Evolutionary conservation across 352 stramenopile species (phyloP).

Genomic region (Halophytophthora polymorphica): DNA sequence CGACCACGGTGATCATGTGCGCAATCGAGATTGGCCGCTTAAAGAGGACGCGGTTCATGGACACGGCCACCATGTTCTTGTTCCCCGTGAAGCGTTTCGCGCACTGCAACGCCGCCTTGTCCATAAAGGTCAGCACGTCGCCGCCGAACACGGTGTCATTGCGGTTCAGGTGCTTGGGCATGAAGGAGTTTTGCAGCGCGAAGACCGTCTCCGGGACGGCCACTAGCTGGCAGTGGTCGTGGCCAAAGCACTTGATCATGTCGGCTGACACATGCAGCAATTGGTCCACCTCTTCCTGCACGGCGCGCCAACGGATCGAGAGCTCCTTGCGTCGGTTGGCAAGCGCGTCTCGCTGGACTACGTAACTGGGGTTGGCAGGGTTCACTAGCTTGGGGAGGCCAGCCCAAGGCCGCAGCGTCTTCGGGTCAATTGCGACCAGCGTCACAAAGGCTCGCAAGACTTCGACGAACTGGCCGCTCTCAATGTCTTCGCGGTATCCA

Average conservation of each 20-base stretch:
- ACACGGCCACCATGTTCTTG: conserved; percentile 42
- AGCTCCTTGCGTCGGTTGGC: conserved; percentile 22
- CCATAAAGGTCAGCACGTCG: conserved; percentile 35
- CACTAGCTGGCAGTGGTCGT: conserved; percentile 17
- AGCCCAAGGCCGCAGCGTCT: conserved; percentile 30
- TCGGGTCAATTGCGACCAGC: conserved; percentile 39
- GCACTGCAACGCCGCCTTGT: conserved; percentile 41
- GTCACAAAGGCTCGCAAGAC: conserved; percentile 49
- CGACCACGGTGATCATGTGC: conserved; percentile 35
- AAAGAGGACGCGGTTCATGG: conserved; percentile 46
- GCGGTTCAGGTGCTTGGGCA: conserved; percentile 46
- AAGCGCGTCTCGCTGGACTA: conserved; percentile 26
- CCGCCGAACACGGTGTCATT: conserved; percentile 49
- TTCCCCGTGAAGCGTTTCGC: conserved; percentile 43
- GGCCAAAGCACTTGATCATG: conserved; percentile 7
- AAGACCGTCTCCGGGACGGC: conserved; percentile 36
- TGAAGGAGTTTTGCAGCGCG: conserved; percentile 42
- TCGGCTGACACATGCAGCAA: conserved; percentile 13
- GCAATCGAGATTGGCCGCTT: conserved; percentile 34
- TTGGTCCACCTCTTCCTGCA: conserved; percentile 23
- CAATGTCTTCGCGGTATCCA: conserved; percentile 43
- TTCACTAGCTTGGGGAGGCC: conserved; percentile 31
- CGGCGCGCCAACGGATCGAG: conserved; percentile 21
- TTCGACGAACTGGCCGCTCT: conserved; percentile 39
- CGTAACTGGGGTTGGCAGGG: conserved; percentile 23